Evolutionary conservation across 331 rosid species (phyloP).

Genomic region (Prunus yedoensis): DNA sequence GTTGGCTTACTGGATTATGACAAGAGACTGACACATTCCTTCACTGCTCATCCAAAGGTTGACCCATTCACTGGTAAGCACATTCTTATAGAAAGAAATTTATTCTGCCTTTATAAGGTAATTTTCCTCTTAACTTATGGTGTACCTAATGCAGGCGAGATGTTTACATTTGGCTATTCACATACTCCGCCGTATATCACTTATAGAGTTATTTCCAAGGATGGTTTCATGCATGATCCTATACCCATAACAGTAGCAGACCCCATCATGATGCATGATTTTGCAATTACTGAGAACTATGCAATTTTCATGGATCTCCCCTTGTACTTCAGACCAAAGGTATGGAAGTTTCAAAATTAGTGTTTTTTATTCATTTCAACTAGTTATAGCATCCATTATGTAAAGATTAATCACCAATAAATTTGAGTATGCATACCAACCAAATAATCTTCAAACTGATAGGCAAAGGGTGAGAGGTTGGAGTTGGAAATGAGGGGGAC

Average conservation of each 20-base stretch:
- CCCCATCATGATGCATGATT: constrained; percentile 96
- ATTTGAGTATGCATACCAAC: neutral
- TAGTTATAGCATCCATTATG: neutral
- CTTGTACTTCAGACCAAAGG: constrained; percentile 82
- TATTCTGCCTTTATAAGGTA: constrained; percentile 13
- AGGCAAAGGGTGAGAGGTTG: neutral
- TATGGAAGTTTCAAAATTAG: constrained; percentile 25
- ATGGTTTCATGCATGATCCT: constrained; percentile 90
- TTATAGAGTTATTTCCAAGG: constrained; percentile 87
- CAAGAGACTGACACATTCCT: constrained; percentile 85
- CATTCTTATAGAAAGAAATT: constrained; percentile 25
- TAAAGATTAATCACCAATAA: neutral
- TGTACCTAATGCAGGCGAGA: constrained; percentile 70
- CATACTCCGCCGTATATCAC: constrained; percentile 82
- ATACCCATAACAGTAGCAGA: constrained; percentile 82
- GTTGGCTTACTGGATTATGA: constrained; percentile 93
- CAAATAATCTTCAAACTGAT: neutral
- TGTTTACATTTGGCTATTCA: constrained; percentile 94
- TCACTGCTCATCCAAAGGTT: constrained; percentile 99
- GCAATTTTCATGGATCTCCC: constrained; percentile 96
- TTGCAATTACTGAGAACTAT: constrained; percentile 85
- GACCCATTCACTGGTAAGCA: constrained; percentile 84
- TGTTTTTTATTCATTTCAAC: constrained; percentile 16
- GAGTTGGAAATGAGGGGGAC: neutral
- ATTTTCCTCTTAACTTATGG: constrained; percentile 22